These are phyloP conservation scores for Pulveroboletus sp. DNA, from an alignment of 768 basidiomycete species.

Conservation along the genomic window DNA sequence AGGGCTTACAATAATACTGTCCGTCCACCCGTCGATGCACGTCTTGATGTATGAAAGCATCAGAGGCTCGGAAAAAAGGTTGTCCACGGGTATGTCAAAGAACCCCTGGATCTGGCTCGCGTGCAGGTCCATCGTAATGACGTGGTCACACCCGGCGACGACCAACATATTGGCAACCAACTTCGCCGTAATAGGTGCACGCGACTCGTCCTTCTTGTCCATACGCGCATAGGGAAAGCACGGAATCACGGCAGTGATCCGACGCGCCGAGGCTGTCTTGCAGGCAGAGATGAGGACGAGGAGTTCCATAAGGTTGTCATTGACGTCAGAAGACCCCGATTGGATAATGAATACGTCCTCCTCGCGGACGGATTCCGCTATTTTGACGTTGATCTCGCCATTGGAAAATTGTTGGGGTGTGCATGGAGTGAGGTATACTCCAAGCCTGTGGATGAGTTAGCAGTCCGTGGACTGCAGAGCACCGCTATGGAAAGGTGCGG, in stretches of 20 bases:
- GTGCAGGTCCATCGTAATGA: slow-evolving; percentile 99
- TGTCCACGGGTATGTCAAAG: slow-evolving; percentile 98
- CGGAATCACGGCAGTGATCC: slow-evolving; percentile 97
- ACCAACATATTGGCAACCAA: slow-evolving; percentile 97
- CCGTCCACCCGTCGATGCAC: slow-evolving; percentile 79
- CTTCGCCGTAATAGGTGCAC: slow-evolving; percentile 97
- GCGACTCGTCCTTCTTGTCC: slow-evolving; percentile 97
- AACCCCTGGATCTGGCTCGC: slow-evolving; percentile 98
- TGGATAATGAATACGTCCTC: slow-evolving; percentile 99
- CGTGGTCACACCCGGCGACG: slow-evolving; percentile 96
- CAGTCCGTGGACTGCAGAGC: slow-evolving; percentile 43
- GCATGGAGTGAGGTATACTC: slow-evolving; percentile 81
- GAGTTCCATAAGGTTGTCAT: slow-evolving; percentile 98
- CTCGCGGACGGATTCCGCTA: slow-evolving; percentile 92
- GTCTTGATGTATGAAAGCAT: slow-evolving; percentile 93
- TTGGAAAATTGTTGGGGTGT: slow-evolving; percentile 90
- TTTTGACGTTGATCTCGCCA: slow-evolving; percentile 94
- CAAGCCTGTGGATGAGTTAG: slow-evolving; percentile 69
- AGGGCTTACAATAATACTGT: slow-evolving; percentile 91
- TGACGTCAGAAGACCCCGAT: slow-evolving; percentile 84
- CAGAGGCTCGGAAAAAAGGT: slow-evolving; percentile 92
- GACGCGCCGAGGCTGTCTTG: slow-evolving; percentile 91
- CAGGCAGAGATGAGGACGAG: slow-evolving; percentile 98
- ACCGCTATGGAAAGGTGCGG: slow-evolving; percentile 43
- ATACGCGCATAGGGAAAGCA: slow-evolving; percentile 96